Conservation (phyloP, 108 stramenopile species). For the Aurantiochytrium sp. region DNA sequence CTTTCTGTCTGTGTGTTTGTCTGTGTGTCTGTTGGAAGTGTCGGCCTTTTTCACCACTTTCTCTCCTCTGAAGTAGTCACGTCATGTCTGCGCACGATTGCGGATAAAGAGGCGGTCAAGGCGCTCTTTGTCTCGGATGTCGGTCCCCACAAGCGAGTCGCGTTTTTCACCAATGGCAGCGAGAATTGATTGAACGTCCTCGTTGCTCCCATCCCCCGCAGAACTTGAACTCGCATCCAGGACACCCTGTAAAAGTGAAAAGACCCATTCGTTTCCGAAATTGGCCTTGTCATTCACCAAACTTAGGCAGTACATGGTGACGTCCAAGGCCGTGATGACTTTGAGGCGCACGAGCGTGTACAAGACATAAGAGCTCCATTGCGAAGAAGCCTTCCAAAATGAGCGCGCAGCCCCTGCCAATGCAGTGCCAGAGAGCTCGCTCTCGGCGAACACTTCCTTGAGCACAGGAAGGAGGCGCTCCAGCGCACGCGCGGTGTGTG, state of each 20-base stretch:
- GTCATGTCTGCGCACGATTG: too few species aligned
- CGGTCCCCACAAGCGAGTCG: too few species aligned
- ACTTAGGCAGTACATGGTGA: not conserved
- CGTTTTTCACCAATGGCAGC: not conserved
- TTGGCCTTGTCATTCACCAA: not conserved
- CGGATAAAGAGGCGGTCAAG: too few species aligned
- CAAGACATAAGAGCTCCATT: not conserved
- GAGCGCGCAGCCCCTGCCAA: not conserved
- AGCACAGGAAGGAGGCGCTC: not conserved
- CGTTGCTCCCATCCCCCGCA: not conserved
- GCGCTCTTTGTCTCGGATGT: too few species aligned
- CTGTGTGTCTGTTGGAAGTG: too few species aligned
- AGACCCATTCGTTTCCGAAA: not conserved
- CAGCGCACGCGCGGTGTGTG: not conserved
- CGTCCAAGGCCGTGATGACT: not conserved
- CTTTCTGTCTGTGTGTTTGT: too few species aligned
- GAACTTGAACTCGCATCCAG: not conserved
- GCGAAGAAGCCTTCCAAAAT: not conserved
- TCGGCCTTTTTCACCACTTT: too few species aligned
- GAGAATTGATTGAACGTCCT: too few species aligned
- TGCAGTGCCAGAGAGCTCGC: not conserved
- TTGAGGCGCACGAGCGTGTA: not conserved
- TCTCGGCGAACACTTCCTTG: not conserved
- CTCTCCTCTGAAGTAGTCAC: too few species aligned
- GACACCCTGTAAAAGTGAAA: not conserved